Conservation (phyloP, 2,329 filamentous ascomycete genomes). For the Cryphonectria radicalis region DNA sequence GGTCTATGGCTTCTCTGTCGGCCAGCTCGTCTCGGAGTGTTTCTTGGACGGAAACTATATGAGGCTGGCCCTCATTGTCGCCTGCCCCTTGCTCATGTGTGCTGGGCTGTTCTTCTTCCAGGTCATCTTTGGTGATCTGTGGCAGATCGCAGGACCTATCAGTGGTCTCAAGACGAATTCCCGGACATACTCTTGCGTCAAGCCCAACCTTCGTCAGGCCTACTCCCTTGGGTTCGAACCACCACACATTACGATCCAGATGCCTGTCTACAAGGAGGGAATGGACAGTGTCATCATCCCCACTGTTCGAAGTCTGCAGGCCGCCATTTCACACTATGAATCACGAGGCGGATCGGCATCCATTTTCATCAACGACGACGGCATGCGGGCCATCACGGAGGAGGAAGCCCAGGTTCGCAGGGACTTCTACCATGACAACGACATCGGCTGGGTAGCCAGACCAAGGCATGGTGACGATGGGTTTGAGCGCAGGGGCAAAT, state of each 20-base stretch:
- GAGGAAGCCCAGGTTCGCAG: conserved; percentile 46
- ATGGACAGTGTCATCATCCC: conserved; percentile 50
- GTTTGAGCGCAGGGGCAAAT: conserved; percentile 64
- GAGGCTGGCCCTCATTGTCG: conserved; percentile 42
- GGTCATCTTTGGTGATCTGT: conserved; percentile 43
- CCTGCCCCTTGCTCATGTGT: conserved; percentile 44
- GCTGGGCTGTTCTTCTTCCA: conserved; percentile 50
- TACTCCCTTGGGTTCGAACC: conserved; percentile 40
- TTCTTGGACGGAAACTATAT: conserved; percentile 45
- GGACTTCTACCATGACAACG: conserved; percentile 55
- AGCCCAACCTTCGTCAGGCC: conserved; percentile 41
- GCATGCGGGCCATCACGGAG: conserved; percentile 57
- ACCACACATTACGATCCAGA: conserved; percentile 50
- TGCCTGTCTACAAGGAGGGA: conserved; percentile 51
- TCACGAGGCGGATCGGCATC: conserved; percentile 44
- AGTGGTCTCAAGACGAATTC: conserved; percentile 49
- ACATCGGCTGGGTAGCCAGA: conserved; percentile 54
- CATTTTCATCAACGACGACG: conserved; percentile 64
- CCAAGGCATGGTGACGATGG: conserved; percentile 50
- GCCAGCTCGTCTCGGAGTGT: conserved; percentile 44
- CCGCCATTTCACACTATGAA: conserved; percentile 55
- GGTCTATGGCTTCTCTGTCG: conserved; percentile 43
- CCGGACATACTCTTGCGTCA: conserved; percentile 45
- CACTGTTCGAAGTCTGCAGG: conserved; percentile 52
- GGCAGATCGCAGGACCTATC: conserved; percentile 55